A percentile compares a stretch with the other conserved stretches of the same genome.
Evolutionary conservation across 2,329 filamentous ascomycete genomes (phyloP).

Genomic region (Cladosporium colombiae): DNA sequence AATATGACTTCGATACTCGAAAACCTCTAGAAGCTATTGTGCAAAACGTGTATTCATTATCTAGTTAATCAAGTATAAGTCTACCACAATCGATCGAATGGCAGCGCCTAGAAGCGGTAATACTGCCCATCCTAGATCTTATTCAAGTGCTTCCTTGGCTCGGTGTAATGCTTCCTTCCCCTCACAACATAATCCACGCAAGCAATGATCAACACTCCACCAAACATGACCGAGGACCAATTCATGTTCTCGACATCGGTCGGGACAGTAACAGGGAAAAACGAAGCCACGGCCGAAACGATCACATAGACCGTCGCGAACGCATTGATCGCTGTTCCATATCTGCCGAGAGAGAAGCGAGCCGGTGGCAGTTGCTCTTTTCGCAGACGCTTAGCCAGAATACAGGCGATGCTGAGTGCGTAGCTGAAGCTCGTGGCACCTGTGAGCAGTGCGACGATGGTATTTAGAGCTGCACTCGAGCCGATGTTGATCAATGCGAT

Average conservation of each 20-base stretch:
- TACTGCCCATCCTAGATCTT: neutral
- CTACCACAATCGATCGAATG: neutral
- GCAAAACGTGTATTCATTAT: neutral
- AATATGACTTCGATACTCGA: too few relatives aligned
- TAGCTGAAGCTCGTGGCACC: constrained; percentile 31
- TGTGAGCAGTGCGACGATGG: constrained; percentile 17
- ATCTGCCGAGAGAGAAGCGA: constrained; percentile 29
- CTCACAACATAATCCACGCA: constrained; percentile 30
- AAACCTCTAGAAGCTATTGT: neutral
- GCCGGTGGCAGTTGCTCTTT: constrained; percentile 27
- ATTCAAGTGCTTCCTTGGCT: constrained; percentile 9
- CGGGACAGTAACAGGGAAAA: constrained; percentile 33
- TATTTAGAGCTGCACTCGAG: constrained; percentile 13
- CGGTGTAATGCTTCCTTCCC: constrained; percentile 24
- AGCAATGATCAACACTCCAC: constrained; percentile 31
- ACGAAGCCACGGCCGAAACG: constrained; percentile 34
- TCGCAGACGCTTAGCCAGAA: constrained; percentile 26
- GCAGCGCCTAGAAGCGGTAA: neutral
- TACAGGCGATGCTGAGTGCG: constrained; percentile 42
- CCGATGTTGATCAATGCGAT: constrained; percentile 21
- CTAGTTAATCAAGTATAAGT: neutral
- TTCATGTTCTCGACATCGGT: constrained; percentile 32
- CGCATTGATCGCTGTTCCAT: constrained; percentile 29
- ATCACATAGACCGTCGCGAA: constrained; percentile 30
- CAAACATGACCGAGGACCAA: constrained; percentile 36